These are phyloP conservation scores for Termitomyces sp. DNA, from an alignment of 768 basidiomycete species.

Conservation along the genomic window DNA sequence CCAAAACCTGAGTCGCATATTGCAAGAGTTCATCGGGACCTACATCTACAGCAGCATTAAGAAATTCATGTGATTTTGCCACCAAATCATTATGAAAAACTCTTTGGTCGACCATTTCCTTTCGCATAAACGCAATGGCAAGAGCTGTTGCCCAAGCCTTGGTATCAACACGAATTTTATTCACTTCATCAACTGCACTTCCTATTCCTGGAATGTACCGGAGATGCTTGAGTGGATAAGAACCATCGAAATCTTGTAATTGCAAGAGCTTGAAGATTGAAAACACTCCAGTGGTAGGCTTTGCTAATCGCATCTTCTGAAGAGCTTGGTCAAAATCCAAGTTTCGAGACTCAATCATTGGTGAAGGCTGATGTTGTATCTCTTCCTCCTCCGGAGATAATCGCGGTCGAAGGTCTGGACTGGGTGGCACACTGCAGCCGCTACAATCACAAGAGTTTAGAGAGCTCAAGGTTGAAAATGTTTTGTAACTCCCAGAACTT, in stretches of 20 bases:
- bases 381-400: slow-evolving; percentile 16
- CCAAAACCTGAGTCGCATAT: neutral
- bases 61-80: slow-evolving; percentile 36
- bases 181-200: slow-evolving; percentile 23
- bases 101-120: slow-evolving; percentile 26
- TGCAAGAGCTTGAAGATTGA: slow-evolving; percentile 28
- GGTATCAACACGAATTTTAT: slow-evolving; percentile 22
- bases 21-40: slow-evolving; percentile 16
- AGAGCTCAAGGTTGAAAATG: slow-evolving; percentile 46
- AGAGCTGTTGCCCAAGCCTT: slow-evolving; percentile 45
- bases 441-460: slow-evolving; percentile 33
- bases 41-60: slow-evolving; percentile 14
- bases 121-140: slow-evolving; percentile 40
- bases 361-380: slow-evolving; percentile 24
- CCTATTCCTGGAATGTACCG: slow-evolving; percentile 29
- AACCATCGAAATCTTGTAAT: slow-evolving; percentile 42
- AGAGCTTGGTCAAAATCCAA: slow-evolving; percentile 10
- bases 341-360: slow-evolving; percentile 14
- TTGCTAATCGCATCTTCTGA: neutral
- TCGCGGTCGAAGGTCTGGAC: slow-evolving; percentile 14
- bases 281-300: slow-evolving; percentile 6
- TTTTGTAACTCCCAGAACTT: slow-evolving; percentile 19
- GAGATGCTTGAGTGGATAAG: slow-evolving; percentile 31
- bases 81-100: slow-evolving; percentile 37
- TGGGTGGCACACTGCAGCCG: slow-evolving; percentile 25